phyloP scores from a whole-genome alignment of 2,329 filamentous ascomycete genomes.

The Colletotrichum phormii region DNA sequence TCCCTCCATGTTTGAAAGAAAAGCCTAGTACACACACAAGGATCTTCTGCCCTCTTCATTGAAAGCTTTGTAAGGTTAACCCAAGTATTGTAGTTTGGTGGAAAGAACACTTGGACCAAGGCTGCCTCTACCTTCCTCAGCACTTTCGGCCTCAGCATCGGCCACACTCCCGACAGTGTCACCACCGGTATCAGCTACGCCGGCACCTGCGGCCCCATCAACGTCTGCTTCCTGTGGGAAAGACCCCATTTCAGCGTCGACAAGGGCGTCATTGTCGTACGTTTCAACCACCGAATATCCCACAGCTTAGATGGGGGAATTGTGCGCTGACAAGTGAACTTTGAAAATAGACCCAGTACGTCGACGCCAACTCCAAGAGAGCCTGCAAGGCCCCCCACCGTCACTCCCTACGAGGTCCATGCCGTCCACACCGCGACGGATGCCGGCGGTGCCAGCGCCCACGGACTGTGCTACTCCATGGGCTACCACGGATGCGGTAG shows the following conservation, averaged over 20 bases:
- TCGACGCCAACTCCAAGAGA: slow-evolving; percentile 10
- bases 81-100: neutral
- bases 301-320: too few species aligned
- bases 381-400: neutral
- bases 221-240: slow-evolving; percentile 16
- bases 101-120: neutral
- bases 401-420: slow-evolving; percentile 12
- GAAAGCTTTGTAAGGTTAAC: neutral
- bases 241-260: slow-evolving; percentile 12
- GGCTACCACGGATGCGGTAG: slow-evolving; percentile 8
- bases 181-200: slow-evolving; percentile 9
- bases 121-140: slow-evolving; percentile 2
- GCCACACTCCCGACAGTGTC: slow-evolving; percentile 11
- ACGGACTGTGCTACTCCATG: slow-evolving; percentile 18
- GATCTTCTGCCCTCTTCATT: too few species aligned
- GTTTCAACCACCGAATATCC: too few species aligned
- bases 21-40: too few species aligned
- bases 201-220: slow-evolving; percentile 4
- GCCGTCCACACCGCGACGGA: neutral
- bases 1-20: neutral
- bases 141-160: slow-evolving; percentile 8
- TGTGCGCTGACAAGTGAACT: too few species aligned
- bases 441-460: neutral
- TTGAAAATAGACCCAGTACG: slow-evolving; percentile 1
- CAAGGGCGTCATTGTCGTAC: slow-evolving; percentile 11